These are phyloP conservation scores for Dictyostelium firmibasis DNA, from an alignment of 78 protist species.

Conservation along the genomic window DNA sequence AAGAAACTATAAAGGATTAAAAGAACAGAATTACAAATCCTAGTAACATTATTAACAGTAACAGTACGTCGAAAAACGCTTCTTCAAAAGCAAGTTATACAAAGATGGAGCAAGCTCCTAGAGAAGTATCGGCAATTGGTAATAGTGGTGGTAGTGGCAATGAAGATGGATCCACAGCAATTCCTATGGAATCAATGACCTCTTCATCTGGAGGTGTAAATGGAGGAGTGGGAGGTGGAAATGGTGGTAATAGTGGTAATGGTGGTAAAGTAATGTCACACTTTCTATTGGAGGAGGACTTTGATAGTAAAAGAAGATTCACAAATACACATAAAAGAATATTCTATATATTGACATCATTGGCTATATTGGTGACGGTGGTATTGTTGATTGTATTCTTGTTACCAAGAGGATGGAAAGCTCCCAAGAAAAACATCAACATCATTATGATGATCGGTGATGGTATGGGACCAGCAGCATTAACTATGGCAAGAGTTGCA, in stretches of 20 bases:
- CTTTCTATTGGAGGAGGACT: conserved; percentile 21
- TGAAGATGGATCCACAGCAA: not conserved
- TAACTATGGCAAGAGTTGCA: conserved; percentile 29
- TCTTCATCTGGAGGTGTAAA: not conserved
- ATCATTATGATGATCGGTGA: conserved; percentile 73
- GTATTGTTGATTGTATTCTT: conserved; percentile 42
- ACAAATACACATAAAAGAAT: conserved; percentile 2
- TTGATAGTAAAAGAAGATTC: not conserved
- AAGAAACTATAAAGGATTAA: not conserved
- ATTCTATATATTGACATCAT: not conserved
- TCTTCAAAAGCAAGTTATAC: not conserved
- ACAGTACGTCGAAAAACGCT: not conserved
- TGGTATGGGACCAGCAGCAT: conserved; percentile 73
- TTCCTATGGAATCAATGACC: not conserved
- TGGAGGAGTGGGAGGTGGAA: not conserved
- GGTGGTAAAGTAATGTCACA: not conserved
- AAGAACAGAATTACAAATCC: not conserved
- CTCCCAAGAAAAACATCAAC: conserved; percentile 5
- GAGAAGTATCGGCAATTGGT: not conserved
- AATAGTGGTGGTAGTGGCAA: not conserved
- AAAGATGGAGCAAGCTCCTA: not conserved
- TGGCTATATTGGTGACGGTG: not conserved
- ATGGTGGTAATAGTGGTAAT: not conserved
- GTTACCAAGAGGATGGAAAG: conserved; percentile 40
- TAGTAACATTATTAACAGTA: not conserved